These are phyloP conservation scores for Teunomyces cretensis DNA, from an alignment of 805 yeast species.

Conservation along the genomic window DNA sequence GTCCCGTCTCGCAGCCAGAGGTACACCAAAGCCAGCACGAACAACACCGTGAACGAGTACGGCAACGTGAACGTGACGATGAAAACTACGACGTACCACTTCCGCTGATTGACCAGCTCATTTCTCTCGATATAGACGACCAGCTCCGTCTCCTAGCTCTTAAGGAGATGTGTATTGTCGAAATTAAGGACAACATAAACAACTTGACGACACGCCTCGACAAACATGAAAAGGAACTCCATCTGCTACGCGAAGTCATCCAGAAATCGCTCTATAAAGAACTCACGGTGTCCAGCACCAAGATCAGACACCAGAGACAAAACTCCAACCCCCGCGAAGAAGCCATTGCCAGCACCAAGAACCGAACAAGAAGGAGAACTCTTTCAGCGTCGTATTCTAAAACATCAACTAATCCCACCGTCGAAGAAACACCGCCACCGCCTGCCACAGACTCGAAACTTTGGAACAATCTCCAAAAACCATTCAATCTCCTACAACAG, in stretches of 20 bases:
- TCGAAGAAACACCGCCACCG: background rate
- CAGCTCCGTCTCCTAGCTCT: slow-evolving; percentile 61
- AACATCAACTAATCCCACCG: background rate
- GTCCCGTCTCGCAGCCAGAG: slow-evolving; percentile 16
- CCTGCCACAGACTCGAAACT: slow-evolving; percentile 18
- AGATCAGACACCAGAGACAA: slow-evolving; percentile 14
- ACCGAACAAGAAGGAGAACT: slow-evolving; percentile 15
- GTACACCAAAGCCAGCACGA: background rate
- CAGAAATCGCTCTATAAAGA: slow-evolving; percentile 48
- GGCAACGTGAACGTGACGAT: slow-evolving; percentile 11
- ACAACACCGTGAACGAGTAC: background rate
- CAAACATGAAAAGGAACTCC: slow-evolving; percentile 49
- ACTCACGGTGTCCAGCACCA: slow-evolving; percentile 15
- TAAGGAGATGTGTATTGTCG: slow-evolving; percentile 68
- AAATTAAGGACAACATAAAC: slow-evolving; percentile 56
- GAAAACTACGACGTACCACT: slow-evolving; percentile 28
- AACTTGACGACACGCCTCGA: slow-evolving; percentile 40
- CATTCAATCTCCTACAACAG: slow-evolving; percentile 58
- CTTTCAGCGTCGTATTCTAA: slow-evolving; percentile 8
- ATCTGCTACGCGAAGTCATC: slow-evolving; percentile 46
- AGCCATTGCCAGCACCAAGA: slow-evolving; percentile 31
- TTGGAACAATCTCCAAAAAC: slow-evolving; percentile 28
- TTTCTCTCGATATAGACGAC: slow-evolving; percentile 44
- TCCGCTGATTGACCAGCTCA: slow-evolving; percentile 31
- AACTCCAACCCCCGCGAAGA: slow-evolving; percentile 27